Base-by-base conservation (phyloP, 2,329 filamentous ascomycete genomes). In the Fusarium lyarnte region DNA sequence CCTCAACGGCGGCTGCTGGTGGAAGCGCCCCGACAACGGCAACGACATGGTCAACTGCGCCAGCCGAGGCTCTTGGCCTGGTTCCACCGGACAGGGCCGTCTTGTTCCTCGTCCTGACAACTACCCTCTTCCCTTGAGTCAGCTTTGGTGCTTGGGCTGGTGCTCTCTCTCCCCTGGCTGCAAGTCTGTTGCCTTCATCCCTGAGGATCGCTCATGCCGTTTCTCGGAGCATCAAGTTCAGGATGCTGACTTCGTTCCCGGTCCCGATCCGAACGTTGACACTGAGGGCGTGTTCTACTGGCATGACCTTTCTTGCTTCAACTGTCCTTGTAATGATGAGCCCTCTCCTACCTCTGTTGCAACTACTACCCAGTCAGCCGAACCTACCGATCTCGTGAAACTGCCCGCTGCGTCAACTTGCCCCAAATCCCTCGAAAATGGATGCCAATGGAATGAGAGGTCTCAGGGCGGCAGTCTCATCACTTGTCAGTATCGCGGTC, bases 101-200 rank as follows among this genome's bases (percentile, higher is more conserved):
- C 19, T 65, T 14, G 46, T 55, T 1, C 62, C 62, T 12, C 59
- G 31, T 0, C 62, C 62, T 0, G 35, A 64, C 1, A 63, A 55
- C 29, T 65, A 64, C 6, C 62, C 62, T 7, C 23, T 29, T 1
- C 62, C 62, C 1, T 17, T 55, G 9, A 65, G 59, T 13, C 62
- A 65, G 16, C 35, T 65, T n/a, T 65, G 62, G 62, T 65, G 62
- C 6, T 13, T 65, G 17, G 62, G 62, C 4, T 65, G 62, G 62
- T 65, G 62, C 9, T 65, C 62, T 0, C 46, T 65, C 6, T 65
- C 62, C 0, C 46, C 62, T 3, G 46, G 62, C 1, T 65, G 62
- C 7, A 46, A 62, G 3, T 65, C 62, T 2, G 62, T 52, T 5
- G 62, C 62, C 0, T 55, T 55, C 19, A 55, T 25, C 2, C 62